Conservation (phyloP, 2,329 filamentous ascomycete genomes). For the Teratosphaeria gauchensis region DNA sequence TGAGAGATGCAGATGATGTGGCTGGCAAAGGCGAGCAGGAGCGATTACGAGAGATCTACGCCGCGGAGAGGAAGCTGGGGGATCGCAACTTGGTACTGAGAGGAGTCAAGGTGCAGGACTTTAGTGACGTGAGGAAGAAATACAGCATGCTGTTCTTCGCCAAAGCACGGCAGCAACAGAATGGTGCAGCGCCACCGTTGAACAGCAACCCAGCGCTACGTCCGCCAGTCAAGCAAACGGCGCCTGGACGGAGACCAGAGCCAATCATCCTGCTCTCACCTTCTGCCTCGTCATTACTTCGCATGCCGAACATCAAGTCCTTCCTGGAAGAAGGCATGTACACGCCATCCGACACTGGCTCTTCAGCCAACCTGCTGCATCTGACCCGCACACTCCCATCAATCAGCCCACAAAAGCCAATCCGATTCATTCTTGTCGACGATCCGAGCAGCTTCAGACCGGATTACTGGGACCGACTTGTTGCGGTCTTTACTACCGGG, state of each 20-base stretch:
- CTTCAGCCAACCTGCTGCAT: constrained; percentile 67
- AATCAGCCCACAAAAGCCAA: constrained; percentile 59
- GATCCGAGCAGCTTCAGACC: constrained; percentile 91
- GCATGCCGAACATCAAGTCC: constrained; percentile 89
- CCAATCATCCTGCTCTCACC: constrained; percentile 96
- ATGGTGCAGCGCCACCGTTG: constrained; percentile 34
- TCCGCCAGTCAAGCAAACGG: constrained; percentile 25
- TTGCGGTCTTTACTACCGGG: constrained; percentile 93
- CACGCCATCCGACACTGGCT: constrained; percentile 50
- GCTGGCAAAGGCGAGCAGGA: constrained; percentile 64
- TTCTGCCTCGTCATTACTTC: constrained; percentile 85
- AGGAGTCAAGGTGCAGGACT: constrained; percentile 84
- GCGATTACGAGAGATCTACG: constrained; percentile 77
- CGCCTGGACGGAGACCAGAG: constrained; percentile 45
- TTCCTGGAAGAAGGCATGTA: constrained; percentile 84
- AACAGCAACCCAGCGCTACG: constrained; percentile 27
- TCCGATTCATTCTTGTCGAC: constrained; percentile 93
- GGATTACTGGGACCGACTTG: constrained; percentile 92
- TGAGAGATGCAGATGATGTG: constrained; percentile 31
- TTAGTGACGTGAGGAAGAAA: constrained; percentile 83
- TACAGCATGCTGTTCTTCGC: constrained; percentile 33
- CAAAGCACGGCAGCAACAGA: constrained; percentile 36
- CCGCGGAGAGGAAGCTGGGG: constrained; percentile 80
- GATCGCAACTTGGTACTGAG: constrained; percentile 82
- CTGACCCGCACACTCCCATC: constrained; percentile 66